Conservation (phyloP, 495 filamentous ascomycete species). For the Penicillium angulare region DNA sequence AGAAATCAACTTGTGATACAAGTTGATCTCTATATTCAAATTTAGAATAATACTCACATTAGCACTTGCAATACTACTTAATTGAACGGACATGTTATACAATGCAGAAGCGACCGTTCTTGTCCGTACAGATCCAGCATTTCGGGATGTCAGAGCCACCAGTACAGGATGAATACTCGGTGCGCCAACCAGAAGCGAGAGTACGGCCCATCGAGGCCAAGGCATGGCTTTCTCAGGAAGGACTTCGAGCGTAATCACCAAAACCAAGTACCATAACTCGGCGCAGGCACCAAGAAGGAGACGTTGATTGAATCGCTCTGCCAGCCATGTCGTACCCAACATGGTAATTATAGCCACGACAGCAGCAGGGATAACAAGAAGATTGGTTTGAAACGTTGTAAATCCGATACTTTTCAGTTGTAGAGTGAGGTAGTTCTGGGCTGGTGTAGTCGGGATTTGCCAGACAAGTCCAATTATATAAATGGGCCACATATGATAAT, state of each 20-base stretch:
- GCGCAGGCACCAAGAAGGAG: slow-evolving; percentile 45
- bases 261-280: slow-evolving; percentile 56
- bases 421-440: slow-evolving; percentile 9
- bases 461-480: slow-evolving; percentile 53
- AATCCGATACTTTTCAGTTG: slow-evolving; percentile 8
- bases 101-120: slow-evolving; percentile 57
- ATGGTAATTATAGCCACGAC: slow-evolving; percentile 42
- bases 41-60: slow-evolving; percentile 41
- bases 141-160: slow-evolving; percentile 61
- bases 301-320: slow-evolving; percentile 50
- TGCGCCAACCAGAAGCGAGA: slow-evolving; percentile 51
- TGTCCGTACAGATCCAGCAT: slow-evolving; percentile 63
- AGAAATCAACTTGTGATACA: not conserved
- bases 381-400: slow-evolving; percentile 35
- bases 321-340: slow-evolving; percentile 46
- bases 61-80: slow-evolving; percentile 51
- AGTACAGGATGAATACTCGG: slow-evolving; percentile 65
- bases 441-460: slow-evolving; percentile 6
- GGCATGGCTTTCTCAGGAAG: slow-evolving; percentile 32
- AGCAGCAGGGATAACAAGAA: slow-evolving; percentile 59
- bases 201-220: slow-evolving; percentile 52
- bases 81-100: slow-evolving; percentile 75
- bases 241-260: slow-evolving; percentile 47
- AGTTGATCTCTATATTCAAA: no score
- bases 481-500: slow-evolving; percentile 55